phyloP scores from a whole-genome alignment of 2,329 filamentous ascomycete genomes.

The Metarhizium sp. region DNA sequence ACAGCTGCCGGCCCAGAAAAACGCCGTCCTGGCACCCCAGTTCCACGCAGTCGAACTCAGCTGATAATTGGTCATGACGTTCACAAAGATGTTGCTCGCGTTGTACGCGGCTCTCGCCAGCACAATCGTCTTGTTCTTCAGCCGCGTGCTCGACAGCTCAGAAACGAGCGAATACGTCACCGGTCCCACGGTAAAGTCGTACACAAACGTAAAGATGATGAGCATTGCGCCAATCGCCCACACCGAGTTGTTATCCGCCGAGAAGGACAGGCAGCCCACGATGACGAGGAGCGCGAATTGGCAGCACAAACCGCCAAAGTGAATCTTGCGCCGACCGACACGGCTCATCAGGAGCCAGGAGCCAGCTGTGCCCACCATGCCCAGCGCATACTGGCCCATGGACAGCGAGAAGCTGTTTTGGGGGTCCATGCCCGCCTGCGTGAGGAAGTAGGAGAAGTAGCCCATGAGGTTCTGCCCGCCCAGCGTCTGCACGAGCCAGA shows the following conservation, averaged over 20 bases:
- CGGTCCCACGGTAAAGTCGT: conserved; percentile 45
- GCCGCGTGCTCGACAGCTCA: conserved; percentile 43
- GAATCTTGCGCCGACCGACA: conserved; percentile 40
- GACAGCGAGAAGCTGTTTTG: conserved; percentile 34
- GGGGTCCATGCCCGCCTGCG: conserved; percentile 34
- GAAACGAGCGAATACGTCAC: conserved; percentile 43
- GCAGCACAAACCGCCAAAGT: conserved; percentile 34
- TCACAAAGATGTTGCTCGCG: conserved; percentile 40
- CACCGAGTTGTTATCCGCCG: conserved; percentile 18
- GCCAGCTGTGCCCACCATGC: conserved; percentile 38
- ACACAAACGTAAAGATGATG: conserved; percentile 42
- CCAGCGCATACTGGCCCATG: conserved; percentile 39
- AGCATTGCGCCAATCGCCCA: conserved; percentile 38
- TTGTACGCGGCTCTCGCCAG: conserved; percentile 35
- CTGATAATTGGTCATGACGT: conserved; percentile 39
- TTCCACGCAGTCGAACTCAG: conserved; percentile 36
- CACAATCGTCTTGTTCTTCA: conserved; percentile 46
- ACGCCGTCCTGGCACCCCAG: conserved; percentile 37
- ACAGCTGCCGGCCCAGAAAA: conserved; percentile 39
- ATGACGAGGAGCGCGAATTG: conserved; percentile 31
- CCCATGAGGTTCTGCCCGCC: conserved; percentile 40
- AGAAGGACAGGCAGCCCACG: conserved; percentile 29
- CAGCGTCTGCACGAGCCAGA: conserved; percentile 40
- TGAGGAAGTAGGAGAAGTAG: conserved; percentile 36
- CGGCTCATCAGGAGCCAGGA: conserved; percentile 41